Conservation (phyloP, 108 stramenopile species). For the Bacterosira constricta region DNA sequence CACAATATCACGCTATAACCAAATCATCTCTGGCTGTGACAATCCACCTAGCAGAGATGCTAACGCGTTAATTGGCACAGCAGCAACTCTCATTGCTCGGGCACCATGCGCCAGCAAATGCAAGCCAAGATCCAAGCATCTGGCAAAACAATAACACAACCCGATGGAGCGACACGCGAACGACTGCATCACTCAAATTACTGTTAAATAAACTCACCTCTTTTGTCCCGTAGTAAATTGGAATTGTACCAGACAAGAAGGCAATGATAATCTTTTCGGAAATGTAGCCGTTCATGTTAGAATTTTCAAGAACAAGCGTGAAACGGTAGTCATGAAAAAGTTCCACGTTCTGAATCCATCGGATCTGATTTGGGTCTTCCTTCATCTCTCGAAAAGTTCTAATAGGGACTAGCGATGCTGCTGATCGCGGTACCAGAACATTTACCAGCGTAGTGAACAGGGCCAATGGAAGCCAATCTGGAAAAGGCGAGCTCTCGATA, state of each 20-base stretch:
- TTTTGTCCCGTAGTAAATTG: constrained; percentile 52
- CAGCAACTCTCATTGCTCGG: no score
- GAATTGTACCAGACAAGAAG: constrained; percentile 49
- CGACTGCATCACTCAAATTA: no score
- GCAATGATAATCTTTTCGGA: constrained; percentile 63
- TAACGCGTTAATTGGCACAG: no score
- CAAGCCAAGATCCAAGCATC: no score
- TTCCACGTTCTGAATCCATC: constrained; percentile 25
- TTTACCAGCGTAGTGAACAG: neutral
- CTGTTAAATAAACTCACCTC: no score
- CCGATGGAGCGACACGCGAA: no score
- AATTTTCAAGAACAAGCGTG: constrained; percentile 55
- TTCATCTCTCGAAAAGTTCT: neutral
- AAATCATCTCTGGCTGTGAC: no score
- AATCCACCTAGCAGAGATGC: no score
- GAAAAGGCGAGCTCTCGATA: neutral
- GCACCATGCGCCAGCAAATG: no score
- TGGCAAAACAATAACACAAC: no score
- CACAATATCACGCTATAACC: no score
- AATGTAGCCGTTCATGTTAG: constrained; percentile 31
- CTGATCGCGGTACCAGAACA: neutral
- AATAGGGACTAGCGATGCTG: no score
- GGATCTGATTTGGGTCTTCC: neutral
- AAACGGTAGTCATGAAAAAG: constrained; percentile 33
- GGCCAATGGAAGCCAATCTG: neutral